Base-by-base conservation (phyloP, 306 rosid genomes). In the Begonia fuchsioides region DNA sequence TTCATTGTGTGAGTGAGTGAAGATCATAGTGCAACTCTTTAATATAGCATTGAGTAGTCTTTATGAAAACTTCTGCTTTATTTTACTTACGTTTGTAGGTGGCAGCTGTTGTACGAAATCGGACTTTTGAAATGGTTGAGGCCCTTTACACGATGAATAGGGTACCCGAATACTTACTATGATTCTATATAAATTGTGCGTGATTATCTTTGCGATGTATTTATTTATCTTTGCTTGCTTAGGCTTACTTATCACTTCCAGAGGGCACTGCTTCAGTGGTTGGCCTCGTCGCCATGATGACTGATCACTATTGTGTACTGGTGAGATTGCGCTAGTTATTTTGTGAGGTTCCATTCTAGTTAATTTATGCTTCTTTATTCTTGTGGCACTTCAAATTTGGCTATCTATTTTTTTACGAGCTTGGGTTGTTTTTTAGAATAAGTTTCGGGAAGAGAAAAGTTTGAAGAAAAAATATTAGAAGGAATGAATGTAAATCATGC, bases 211-310 rank as follows among this genome's bases (percentile, higher is more conserved):
- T 26, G 35, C 35, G 7, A 26, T 26, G 35, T 26, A 26, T 26
- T 26, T 26, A 26, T 26, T 26, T 26, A 26, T 11, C 55, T 56
- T 19, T 68, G 54, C 67, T 32, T 70, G 68, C 76, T 47, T 81
- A 90, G 98, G 94, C 93, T 51, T 90, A 90, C 65, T 75, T 90
- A 61, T 90, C 98, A 63, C 95, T 90, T 72, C 95, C 98, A n/a
- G 98, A 90, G 69, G 98, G 98, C 52, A 77, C 90, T 64, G 98
- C 98, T 59, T 90, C 98, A 55, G 98, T 85, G 52, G 77, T 74
- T 75, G 98, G 98, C 54, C 73, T 90, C 43, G 76, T 67, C 64
- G 98, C 95, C 38, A 85, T 90, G 98, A 85, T 90, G 95, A 75
- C 79, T 20, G 95, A 90, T 63, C 93, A 90, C 64, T 90, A 90